phyloP scores from a whole-genome alignment of 129 eudicot genomes.

The Solidago caesia region DNA sequence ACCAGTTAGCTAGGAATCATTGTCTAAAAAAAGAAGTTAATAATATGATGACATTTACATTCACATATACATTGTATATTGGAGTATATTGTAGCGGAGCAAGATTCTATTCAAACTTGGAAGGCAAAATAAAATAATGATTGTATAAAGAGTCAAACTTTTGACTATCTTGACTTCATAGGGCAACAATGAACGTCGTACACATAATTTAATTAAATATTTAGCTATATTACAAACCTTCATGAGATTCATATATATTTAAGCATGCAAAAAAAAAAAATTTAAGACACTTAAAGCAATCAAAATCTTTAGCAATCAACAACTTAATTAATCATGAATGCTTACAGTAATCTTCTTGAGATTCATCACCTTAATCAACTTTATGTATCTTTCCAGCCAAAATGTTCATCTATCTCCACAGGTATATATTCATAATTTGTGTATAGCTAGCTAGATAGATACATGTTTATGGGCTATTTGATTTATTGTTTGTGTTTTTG shows the following conservation, averaged over 20 bases:
- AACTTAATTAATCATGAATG: conserved; percentile 11
- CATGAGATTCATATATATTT: neutral
- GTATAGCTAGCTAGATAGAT: neutral
- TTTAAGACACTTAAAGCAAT: neutral
- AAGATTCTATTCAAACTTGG: neutral
- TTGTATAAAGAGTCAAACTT: too few species aligned
- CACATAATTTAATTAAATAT: neutral
- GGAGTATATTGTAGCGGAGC: neutral
- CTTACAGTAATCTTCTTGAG: conserved; percentile 18
- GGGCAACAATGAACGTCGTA: neutral
- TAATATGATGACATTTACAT: too few species aligned
- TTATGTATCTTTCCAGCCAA: conserved; percentile 13
- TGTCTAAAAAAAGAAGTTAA: too few species aligned
- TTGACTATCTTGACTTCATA: neutral
- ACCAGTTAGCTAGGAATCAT: too few species aligned
- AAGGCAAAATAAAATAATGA: too few species aligned
- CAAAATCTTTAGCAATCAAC: too few species aligned
- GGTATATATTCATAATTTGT: neutral
- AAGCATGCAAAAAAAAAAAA: neutral
- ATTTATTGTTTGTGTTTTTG: neutral
- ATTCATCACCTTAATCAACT: conserved; percentile 13
- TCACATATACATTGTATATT: too few species aligned
- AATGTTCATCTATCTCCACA: conserved; percentile 19
- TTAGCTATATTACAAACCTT: neutral
- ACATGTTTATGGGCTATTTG: neutral